Percentiles rank a stretch among this genome's conserved stretches.
Conservation (phyloP, 2,329 filamentous ascomycete species). For the Magnaporthiopsis rhizophila region DNA sequence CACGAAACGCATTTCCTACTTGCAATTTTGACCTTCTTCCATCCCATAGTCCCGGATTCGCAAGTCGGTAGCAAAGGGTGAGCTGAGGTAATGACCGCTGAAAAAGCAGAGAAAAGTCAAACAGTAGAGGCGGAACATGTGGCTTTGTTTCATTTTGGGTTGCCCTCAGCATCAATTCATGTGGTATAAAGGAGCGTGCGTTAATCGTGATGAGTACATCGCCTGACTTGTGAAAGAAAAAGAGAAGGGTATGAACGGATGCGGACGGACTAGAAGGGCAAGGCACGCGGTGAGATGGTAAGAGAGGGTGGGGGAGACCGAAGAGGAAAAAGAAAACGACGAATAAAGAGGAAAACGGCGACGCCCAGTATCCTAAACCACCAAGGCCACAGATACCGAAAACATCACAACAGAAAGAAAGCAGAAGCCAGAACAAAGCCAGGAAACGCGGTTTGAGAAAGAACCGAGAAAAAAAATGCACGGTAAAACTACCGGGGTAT, state of each 20-base stretch:
- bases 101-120: background rate
- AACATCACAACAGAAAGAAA: background rate
- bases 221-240: background rate
- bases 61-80: background rate
- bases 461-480: constrained; percentile 34
- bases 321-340: background rate
- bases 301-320: background rate
- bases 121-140: background rate
- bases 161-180: background rate
- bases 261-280: background rate
- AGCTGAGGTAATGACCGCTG: background rate
- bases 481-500: constrained; percentile 41
- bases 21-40: background rate
- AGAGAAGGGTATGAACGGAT: background rate
- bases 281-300: background rate
- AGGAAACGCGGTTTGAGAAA: constrained; percentile 21
- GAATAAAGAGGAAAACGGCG: background rate
- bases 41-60: background rate
- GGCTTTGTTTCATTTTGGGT: background rate
- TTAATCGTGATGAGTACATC: background rate
- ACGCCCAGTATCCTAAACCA: background rate
- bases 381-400: background rate
- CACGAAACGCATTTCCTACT: background rate
- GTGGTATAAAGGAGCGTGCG: constrained; percentile 5
- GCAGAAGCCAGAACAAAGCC: constrained; percentile 3